Evolutionary conservation across 192 early-diverging fungal genomes (phyloP).

Genomic region (Globomyces pollinis-pini): DNA sequence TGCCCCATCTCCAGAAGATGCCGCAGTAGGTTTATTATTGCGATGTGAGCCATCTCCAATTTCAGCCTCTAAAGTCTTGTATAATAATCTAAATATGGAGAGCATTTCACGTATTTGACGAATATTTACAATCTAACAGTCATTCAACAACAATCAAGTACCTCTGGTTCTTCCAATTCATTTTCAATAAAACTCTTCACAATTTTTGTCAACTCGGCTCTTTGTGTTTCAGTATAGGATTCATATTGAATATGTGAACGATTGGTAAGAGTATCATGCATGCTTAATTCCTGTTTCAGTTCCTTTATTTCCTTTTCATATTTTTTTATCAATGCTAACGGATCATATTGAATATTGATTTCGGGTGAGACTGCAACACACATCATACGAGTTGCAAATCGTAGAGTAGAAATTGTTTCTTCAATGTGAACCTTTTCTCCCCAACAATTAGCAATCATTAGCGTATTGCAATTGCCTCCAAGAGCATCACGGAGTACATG

Average conservation of each 20-base stretch:
- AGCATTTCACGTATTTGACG: conserved; percentile 49
- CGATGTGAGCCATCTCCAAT: conserved; percentile 31
- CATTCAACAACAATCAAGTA: too few species aligned
- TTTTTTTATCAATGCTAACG: conserved; percentile 54
- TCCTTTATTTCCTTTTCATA: conserved; percentile 53
- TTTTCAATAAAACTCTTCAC: conserved; percentile 44
- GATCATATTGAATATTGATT: conserved; percentile 55
- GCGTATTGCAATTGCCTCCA: conserved; percentile 56
- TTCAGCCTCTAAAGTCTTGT: conserved; percentile 41
- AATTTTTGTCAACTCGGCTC: conserved; percentile 33
- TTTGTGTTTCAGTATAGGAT: conserved; percentile 41
- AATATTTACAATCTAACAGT: conserved; percentile 40
- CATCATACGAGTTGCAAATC: conserved; percentile 62
- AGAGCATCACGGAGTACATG: conserved; percentile 54
- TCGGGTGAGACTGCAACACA: conserved; percentile 48
- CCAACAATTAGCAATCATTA: conserved; percentile 57
- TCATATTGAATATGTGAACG: conserved; percentile 59
- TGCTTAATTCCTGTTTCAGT: conserved; percentile 55
- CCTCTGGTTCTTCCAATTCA: conserved; percentile 47
- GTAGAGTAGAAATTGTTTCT: conserved; percentile 58
- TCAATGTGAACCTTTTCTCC: conserved; percentile 47
- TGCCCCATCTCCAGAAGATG: not conserved
- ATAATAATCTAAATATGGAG: conserved; percentile 38
- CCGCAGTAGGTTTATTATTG: not conserved
- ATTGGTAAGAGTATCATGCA: conserved; percentile 49